Conservation (phyloP, 1,284 basidiomycete genomes). For the Cryptococcus sp. region DNA sequence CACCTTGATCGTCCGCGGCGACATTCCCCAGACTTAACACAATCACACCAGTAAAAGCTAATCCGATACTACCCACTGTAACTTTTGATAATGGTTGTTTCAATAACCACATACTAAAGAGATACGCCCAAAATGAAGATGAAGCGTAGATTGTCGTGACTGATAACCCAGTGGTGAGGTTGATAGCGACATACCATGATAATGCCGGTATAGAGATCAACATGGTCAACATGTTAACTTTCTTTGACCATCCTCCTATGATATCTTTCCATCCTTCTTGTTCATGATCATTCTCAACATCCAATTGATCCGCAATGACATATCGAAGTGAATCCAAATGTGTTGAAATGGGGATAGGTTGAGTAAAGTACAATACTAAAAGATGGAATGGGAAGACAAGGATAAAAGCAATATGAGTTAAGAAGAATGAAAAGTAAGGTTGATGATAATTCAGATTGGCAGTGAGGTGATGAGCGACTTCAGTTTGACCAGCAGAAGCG, state of each 20-base stretch:
- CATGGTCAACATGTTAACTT: constrained; percentile 29
- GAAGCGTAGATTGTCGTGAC: constrained; percentile 43
- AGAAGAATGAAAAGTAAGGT: constrained; percentile 46
- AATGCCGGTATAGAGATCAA: constrained; percentile 36
- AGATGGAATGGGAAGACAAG: constrained; percentile 42
- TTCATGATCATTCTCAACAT: neutral
- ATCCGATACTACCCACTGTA: constrained; percentile 34
- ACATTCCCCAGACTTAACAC: constrained; percentile 38
- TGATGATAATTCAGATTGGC: constrained; percentile 32
- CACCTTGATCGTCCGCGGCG: constrained; percentile 9
- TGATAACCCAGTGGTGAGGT: constrained; percentile 33
- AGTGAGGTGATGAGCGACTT: constrained; percentile 36
- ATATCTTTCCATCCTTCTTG: constrained; percentile 25
- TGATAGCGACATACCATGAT: constrained; percentile 40
- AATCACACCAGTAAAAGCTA: constrained; percentile 44
- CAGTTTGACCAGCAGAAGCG: constrained; percentile 42
- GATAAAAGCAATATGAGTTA: constrained; percentile 45
- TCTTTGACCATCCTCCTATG: constrained; percentile 13
- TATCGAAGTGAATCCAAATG: constrained; percentile 16
- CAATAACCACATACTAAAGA: constrained; percentile 42
- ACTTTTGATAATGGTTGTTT: constrained; percentile 32
- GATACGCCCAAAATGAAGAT: constrained; percentile 36
- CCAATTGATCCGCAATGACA: constrained; percentile 19
- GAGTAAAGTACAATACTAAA: constrained; percentile 15
- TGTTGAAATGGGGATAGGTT: constrained; percentile 4